Evolutionary conservation across 306 rosid species (phyloP), one percentile per base, ranked within the genome.

Genomic region (Phaseolus lunatus): DNA sequence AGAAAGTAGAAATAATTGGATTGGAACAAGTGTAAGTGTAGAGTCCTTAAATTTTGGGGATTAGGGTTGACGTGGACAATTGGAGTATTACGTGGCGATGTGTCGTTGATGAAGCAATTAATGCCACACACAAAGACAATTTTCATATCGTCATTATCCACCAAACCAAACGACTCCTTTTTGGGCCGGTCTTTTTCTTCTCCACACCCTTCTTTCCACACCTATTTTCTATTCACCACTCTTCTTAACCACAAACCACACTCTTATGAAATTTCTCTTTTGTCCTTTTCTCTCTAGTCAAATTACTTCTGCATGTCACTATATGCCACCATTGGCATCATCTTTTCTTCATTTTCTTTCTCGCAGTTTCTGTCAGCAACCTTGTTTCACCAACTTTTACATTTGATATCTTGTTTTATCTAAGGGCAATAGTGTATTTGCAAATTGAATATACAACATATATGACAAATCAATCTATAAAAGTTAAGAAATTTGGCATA

Each of bases 151-250:
- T 31, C 58, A 77, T 6, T 59, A 79, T 70, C 83, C 85, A 85
- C 87, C 86, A 66, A 85, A 77, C 78, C 87, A 77, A 87, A 73
- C 61, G 7, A 54, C 56, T 73, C 79, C 80, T 73, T 76, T 83
- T 73, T 59, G 63, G 72, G 45, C 59, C 79, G 62, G 44, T 57
- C 0, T 47, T 43, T 3, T 62, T 81, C 5, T 67, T 78, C 76
- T 83, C 89, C 86, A 70, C 72, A 29, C 26, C 65, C 15, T 19
- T 69, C 67, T 19, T 49, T 75, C 35, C 33, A 65, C 47, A n/a
- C n/a, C n/a, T 59, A 52, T 22, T 67, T 1, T 67, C 1, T 23
- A 18, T 39, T 59, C 27, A 74, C 29, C 89, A 64, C 85, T 74
- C 53, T 7, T 86, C 11, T 19, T 35, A 47, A 19, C 72, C 74